Percentiles rank a stretch among this genome's conserved stretches.
Evolutionary conservation across 257 asterid genomes (phyloP).

Genomic region (Plectranthus barbatus): DNA sequence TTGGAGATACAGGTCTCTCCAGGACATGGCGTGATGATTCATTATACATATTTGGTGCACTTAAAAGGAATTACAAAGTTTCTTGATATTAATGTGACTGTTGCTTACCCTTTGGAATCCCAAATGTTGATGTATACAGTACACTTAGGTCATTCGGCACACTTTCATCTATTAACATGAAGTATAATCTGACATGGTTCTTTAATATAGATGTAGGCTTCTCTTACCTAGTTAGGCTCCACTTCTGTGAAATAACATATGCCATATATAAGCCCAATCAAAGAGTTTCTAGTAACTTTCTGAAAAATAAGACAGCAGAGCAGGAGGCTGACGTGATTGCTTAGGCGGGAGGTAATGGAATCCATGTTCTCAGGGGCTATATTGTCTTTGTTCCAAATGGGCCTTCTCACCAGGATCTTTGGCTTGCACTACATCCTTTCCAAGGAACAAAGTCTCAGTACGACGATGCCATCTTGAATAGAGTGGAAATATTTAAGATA

Average conservation of each 20-base stretch:
- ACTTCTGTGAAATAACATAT: constrained; percentile 44
- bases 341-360: constrained; percentile 43
- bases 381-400: constrained; percentile 47
- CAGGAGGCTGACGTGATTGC: constrained; percentile 39
- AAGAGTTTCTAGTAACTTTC: constrained; percentile 34
- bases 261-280: constrained; percentile 23
- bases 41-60: constrained; percentile 29
- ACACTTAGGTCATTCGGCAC: constrained; percentile 47
- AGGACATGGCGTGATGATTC: constrained; percentile 44
- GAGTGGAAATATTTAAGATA: constrained; percentile 71
- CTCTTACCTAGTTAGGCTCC: constrained; percentile 50
- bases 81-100: constrained; percentile 22
- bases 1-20: constrained; percentile 42
- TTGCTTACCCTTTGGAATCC: constrained; percentile 20
- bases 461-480: constrained; percentile 77
- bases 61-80: constrained; percentile 27
- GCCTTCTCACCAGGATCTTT: constrained; percentile 51
- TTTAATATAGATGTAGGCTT: constrained; percentile 38
- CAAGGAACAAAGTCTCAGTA: constrained; percentile 16
- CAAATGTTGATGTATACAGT: constrained; percentile 33
- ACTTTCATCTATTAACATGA: constrained; percentile 24
- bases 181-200: constrained; percentile 40
- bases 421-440: constrained; percentile 69
- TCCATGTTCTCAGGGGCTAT: constrained; percentile 52
- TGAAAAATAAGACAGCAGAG: constrained; percentile 44